Conservation (phyloP, 306 rosid species). For the Senna tora region DNA sequence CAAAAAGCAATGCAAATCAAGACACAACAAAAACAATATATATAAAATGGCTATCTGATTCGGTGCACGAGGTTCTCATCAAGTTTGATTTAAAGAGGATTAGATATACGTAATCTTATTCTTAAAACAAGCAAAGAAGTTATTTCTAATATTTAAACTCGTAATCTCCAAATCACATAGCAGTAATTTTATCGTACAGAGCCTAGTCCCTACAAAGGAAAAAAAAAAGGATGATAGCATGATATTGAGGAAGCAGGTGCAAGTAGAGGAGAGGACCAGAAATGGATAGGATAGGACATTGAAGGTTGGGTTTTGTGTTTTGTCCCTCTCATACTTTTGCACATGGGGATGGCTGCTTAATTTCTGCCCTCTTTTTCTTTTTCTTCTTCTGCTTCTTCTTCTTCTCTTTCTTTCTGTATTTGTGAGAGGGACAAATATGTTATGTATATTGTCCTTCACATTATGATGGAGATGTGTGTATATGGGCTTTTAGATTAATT, state of each 20-base stretch:
- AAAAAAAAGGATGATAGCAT: too few relatives aligned
- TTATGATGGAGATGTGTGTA: neutral
- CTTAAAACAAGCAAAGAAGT: too few relatives aligned
- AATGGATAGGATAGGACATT: neutral
- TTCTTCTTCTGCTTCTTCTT: neutral
- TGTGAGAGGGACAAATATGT: neutral
- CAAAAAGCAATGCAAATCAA: neutral
- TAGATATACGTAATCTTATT: too few relatives aligned
- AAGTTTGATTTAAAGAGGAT: too few relatives aligned
- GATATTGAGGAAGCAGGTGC: too few relatives aligned
- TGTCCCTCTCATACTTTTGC: slow-evolving; percentile 5
- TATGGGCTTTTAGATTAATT: neutral
- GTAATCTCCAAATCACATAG: too few relatives aligned
- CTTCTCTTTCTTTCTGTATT: neutral
- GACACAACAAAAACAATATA: too few relatives aligned
- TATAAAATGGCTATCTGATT: too few relatives aligned
- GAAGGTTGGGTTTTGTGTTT: neutral
- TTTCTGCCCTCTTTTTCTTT: neutral
- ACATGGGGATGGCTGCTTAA: slow-evolving; percentile 41
- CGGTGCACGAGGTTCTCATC: too few relatives aligned
- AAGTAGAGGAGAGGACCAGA: neutral
- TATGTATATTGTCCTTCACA: neutral
- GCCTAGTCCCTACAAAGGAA: too few relatives aligned
- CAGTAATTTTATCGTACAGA: too few relatives aligned
- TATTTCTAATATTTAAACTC: too few relatives aligned